These are phyloP conservation scores for Umbellularia californica DNA, from an alignment of 164 flowering plant genomes.

Conservation along the genomic window DNA sequence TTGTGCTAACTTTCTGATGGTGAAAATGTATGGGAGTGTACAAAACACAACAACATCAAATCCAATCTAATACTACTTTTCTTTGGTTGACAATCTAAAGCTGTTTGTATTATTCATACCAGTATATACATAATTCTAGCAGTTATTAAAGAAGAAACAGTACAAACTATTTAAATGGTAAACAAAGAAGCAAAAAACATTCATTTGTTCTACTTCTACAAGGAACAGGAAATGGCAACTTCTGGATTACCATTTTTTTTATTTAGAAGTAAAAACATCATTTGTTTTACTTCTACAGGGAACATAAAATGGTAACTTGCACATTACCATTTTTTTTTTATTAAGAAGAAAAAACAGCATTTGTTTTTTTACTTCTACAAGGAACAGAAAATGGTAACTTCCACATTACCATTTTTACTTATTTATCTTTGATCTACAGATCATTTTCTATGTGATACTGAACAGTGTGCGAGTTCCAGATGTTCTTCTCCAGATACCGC, in stretches of 20 bases:
- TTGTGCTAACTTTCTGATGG: neutral
- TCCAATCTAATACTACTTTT: neutral
- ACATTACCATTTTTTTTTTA: neutral
- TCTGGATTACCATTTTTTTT: neutral
- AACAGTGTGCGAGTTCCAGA: constrained; percentile 49
- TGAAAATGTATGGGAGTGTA: too few species aligned
- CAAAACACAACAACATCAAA: neutral
- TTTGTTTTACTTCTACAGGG: neutral
- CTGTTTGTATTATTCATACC: neutral
- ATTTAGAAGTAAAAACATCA: too few species aligned
- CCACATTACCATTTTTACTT: neutral
- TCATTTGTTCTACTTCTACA: neutral
- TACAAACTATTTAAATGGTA: too few species aligned
- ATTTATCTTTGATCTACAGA: neutral
- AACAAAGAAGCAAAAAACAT: too few species aligned
- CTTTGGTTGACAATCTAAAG: neutral
- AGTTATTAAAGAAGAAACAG: neutral
- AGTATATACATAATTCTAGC: neutral
- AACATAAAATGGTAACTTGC: neutral
- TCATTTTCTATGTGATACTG: constrained; percentile 28
- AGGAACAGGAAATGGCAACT: neutral
- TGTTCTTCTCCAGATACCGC: constrained; percentile 47
- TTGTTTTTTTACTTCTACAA: neutral
- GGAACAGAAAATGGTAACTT: neutral
- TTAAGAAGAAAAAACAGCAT: neutral